These are phyloP conservation scores for Daldinia sp. DNA, from an alignment of 2,329 filamentous ascomycete species.

Conservation along the genomic window DNA sequence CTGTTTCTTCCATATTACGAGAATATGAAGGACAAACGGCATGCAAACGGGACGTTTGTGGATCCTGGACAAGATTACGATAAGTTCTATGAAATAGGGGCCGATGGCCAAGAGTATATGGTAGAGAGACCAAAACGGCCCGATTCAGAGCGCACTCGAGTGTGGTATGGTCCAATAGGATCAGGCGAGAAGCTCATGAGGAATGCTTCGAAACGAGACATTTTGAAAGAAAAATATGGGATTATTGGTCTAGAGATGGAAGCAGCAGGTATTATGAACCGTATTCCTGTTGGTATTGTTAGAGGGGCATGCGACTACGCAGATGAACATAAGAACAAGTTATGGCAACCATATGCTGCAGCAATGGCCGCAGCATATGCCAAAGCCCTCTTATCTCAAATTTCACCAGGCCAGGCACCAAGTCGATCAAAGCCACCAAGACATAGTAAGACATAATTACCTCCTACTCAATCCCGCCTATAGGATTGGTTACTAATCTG, in stretches of 20 bases:
- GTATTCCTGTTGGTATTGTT: background rate
- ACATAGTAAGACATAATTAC: background rate
- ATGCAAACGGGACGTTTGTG: background rate
- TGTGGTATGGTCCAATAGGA: conserved; percentile 5
- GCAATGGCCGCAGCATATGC: background rate
- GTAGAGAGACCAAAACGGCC: background rate
- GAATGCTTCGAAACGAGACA: background rate
- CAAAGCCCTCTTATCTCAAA: background rate
- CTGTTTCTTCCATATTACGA: background rate
- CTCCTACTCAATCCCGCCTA: background rate
- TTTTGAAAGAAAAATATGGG: background rate
- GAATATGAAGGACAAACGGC: background rate
- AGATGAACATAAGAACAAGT: background rate
- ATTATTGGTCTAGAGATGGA: conserved; percentile 2
- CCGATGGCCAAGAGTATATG: background rate
- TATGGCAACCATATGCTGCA: background rate
- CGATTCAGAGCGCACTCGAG: background rate
- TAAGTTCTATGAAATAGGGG: background rate
- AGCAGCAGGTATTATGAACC: background rate
- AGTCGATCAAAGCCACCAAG: background rate
- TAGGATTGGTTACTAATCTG: background rate
- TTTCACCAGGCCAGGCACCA: background rate
- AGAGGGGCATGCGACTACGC: background rate
- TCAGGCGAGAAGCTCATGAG: background rate
- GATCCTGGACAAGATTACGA: background rate